phyloP scores from a whole-genome alignment of 306 rosid genomes.

The Prunus padus region DNA sequence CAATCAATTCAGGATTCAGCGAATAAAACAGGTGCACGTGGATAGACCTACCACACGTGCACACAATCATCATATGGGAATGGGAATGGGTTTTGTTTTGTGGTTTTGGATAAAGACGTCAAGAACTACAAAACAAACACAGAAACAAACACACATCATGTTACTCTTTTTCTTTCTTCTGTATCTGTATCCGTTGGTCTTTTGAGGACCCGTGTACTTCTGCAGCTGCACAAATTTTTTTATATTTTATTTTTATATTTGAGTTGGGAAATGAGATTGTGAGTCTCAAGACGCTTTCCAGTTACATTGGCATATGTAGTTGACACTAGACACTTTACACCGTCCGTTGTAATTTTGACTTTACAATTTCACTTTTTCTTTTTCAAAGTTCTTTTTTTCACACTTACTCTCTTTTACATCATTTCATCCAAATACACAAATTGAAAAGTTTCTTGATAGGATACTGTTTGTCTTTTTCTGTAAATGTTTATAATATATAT shows the following conservation, averaged over 20 bases:
- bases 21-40: conserved; percentile 84
- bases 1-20: conserved; percentile 46
- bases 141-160: conserved; percentile 12
- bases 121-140: conserved; percentile 33
- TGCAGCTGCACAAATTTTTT: conserved; percentile 2
- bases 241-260: not conserved
- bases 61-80: conserved; percentile 55
- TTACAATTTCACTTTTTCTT: not conserved
- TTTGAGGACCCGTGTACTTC: conserved; percentile 18
- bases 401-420: not conserved
- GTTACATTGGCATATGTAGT: not conserved
- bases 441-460: too few relatives aligned
- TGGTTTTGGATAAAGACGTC: conserved; percentile 40
- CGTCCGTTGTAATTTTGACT: not conserved
- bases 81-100: not conserved
- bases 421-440: too few relatives aligned
- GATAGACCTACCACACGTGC: conserved; percentile 96
- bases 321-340: conserved; percentile 3
- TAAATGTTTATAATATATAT: too few relatives aligned
- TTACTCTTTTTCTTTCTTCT: conserved; percentile 1
- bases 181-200: not conserved
- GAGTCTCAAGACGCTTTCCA: conserved; percentile 25
- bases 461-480: too few relatives aligned
- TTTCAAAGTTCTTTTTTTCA: not conserved
- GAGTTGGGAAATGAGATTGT: conserved; percentile 37